Evolutionary conservation across 2,329 filamentous ascomycete species (phyloP).

Genomic region (Aspergillus alliaceus): DNA sequence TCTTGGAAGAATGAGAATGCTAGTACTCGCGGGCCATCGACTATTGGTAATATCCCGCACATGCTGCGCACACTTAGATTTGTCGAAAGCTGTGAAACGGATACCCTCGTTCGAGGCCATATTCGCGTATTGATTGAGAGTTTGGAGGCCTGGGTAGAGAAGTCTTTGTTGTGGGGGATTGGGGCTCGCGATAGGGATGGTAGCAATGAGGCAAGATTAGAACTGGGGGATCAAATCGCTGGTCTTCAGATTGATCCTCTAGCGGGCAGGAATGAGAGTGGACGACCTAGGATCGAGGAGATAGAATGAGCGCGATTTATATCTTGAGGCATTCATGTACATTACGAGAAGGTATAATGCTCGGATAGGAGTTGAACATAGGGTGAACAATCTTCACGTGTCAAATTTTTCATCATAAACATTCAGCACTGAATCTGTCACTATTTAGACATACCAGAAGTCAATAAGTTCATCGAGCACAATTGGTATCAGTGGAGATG

Average conservation of each 20-base stretch:
- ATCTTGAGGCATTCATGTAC: neutral
- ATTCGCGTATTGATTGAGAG: conserved; percentile 41
- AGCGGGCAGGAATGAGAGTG: conserved; percentile 18
- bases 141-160: conserved; percentile 45
- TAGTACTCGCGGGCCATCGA: conserved; percentile 14
- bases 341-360: neutral
- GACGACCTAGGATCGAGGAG: conserved; percentile 41
- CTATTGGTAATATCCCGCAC: conserved; percentile 40
- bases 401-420: neutral
- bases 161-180: conserved; percentile 42
- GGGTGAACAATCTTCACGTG: neutral
- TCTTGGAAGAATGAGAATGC: neutral
- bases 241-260: conserved; percentile 39
- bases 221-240: conserved; percentile 39
- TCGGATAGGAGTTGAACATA: neutral
- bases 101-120: conserved; percentile 41
- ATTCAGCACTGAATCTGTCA: neutral
- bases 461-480: neutral
- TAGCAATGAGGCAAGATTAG: conserved; percentile 26
- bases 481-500: neutral
- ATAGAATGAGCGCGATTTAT: conserved; percentile 34
- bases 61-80: conserved; percentile 39
- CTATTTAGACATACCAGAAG: neutral
- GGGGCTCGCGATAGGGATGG: conserved; percentile 21
- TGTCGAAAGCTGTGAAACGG: conserved; percentile 40